These are phyloP conservation scores for Auriscalpium microsporum DNA, from an alignment of 768 basidiomycete genomes.

Conservation along the genomic window DNA sequence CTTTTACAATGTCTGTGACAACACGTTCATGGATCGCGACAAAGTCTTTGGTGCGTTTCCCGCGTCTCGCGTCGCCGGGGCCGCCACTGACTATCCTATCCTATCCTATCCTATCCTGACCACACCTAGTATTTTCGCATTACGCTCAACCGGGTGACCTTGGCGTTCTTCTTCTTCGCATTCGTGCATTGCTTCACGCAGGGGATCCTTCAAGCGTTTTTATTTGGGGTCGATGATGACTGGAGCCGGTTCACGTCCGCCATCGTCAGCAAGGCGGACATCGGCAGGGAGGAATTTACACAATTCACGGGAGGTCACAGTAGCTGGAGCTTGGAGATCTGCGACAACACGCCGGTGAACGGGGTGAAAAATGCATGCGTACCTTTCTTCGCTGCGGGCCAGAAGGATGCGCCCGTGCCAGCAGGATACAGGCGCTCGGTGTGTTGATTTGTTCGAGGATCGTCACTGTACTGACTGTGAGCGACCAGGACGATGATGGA, in stretches of 20 bases:
- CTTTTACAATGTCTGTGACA: too few species aligned
- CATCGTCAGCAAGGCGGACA: slow-evolving; percentile 29
- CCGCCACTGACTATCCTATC: too few species aligned
- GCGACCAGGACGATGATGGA: too few species aligned
- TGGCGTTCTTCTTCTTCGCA: slow-evolving; percentile 42
- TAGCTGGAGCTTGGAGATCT: slow-evolving; percentile 31
- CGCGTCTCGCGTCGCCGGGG: too few species aligned
- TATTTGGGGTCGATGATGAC: slow-evolving; percentile 37
- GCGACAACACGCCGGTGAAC: slow-evolving; percentile 35
- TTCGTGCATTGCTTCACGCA: slow-evolving; percentile 45
- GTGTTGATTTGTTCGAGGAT: too few species aligned
- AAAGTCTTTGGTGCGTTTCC: too few species aligned
- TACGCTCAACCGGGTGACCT: slow-evolving; percentile 23
- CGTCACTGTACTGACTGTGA: too few species aligned
- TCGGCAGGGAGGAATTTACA: slow-evolving; percentile 27
- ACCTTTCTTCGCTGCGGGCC: slow-evolving; percentile 9
- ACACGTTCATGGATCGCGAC: too few species aligned
- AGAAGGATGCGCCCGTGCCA: slow-evolving; percentile 24
- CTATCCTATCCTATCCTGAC: too few species aligned
- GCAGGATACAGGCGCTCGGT: not conserved
- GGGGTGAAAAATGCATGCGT: slow-evolving; percentile 7
- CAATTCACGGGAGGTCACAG: slow-evolving; percentile 19
- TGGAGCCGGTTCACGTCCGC: slow-evolving; percentile 28
- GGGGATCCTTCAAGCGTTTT: slow-evolving; percentile 41
- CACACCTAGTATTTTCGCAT: slow-evolving; percentile 21